These are phyloP conservation scores for Orbilia quercus DNA, from an alignment of 2,329 filamentous ascomycete genomes.

Conservation along the genomic window DNA sequence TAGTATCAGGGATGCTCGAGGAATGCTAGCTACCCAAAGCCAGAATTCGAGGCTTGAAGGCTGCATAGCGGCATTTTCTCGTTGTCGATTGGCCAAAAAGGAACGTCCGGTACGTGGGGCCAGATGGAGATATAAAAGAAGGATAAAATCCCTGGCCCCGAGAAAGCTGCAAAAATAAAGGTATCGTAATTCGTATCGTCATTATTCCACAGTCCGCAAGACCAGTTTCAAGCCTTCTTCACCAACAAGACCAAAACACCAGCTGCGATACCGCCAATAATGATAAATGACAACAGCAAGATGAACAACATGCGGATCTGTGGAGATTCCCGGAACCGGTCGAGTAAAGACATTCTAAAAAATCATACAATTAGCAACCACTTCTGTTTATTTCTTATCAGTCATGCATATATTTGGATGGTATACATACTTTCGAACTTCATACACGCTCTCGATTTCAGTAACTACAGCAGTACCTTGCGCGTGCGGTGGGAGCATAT, in stretches of 20 bases:
- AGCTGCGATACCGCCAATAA: constrained; percentile 43
- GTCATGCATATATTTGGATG: too few species aligned
- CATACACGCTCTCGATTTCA: constrained; percentile 47
- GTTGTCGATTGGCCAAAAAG: not conserved
- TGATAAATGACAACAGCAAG: constrained; percentile 41
- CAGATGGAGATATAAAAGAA: not conserved
- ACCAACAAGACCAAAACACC: constrained; percentile 41
- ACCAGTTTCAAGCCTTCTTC: constrained; percentile 30
- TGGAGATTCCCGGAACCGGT: constrained; percentile 29
- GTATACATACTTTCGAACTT: constrained; percentile 37
- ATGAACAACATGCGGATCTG: constrained; percentile 46
- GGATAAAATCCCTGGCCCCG: not conserved
- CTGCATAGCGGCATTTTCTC: not conserved
- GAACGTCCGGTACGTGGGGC: not conserved
- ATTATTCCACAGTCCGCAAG: not conserved
- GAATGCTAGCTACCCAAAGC: not conserved
- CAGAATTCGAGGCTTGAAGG: not conserved
- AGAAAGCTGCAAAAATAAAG: constrained; percentile 2
- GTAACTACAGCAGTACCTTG: constrained; percentile 1
- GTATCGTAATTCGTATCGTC: constrained; percentile 13
- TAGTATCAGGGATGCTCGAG: not conserved
- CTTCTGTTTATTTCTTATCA: not conserved
- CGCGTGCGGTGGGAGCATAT: constrained; percentile 40
- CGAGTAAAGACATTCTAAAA: constrained; percentile 29
- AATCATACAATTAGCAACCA: not conserved